Evolutionary conservation across 2,329 filamentous ascomycete species (phyloP).

Genomic region (Aspergillus proliferans): DNA sequence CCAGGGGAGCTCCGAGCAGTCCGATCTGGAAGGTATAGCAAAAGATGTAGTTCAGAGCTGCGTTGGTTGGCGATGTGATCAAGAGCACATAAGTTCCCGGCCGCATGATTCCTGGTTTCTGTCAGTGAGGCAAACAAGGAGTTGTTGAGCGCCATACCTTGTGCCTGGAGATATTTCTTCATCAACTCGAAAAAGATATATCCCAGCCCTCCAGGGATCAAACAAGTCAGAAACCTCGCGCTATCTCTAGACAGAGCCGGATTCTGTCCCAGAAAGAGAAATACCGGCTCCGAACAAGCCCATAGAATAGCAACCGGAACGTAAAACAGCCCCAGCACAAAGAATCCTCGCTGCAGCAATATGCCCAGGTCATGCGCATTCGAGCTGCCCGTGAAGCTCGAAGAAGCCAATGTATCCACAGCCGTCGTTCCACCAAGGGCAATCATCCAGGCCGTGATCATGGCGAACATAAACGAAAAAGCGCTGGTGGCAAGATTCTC

Average conservation of each 20-base stretch:
- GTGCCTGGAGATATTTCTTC: slow-evolving; percentile 55
- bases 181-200: slow-evolving; percentile 83
- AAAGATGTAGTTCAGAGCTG: slow-evolving; percentile 58
- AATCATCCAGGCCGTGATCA: slow-evolving; percentile 82
- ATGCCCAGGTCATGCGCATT: slow-evolving; percentile 74
- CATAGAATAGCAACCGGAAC: slow-evolving; percentile 66
- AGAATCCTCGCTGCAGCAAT: slow-evolving; percentile 67
- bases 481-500: slow-evolving; percentile 75
- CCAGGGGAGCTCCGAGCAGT: slow-evolving; percentile 71
- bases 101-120: slow-evolving; percentile 51
- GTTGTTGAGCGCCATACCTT: slow-evolving; percentile 37
- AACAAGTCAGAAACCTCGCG: slow-evolving; percentile 62
- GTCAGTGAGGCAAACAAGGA: background rate
- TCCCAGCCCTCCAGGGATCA: slow-evolving; percentile 75
- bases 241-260: slow-evolving; percentile 69
- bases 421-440: slow-evolving; percentile 80
- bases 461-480: slow-evolving; percentile 91
- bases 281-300: slow-evolving; percentile 68
- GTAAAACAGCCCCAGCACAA: slow-evolving; percentile 68
- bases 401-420: slow-evolving; percentile 76
- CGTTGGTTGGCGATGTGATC: slow-evolving; percentile 56
- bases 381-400: slow-evolving; percentile 72
- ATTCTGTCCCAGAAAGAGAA: slow-evolving; percentile 69
- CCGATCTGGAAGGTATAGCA: slow-evolving; percentile 66
- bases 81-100: slow-evolving; percentile 58